Conservation (phyloP, 768 basidiomycete species). For the Glaciozyma antarctica region DNA sequence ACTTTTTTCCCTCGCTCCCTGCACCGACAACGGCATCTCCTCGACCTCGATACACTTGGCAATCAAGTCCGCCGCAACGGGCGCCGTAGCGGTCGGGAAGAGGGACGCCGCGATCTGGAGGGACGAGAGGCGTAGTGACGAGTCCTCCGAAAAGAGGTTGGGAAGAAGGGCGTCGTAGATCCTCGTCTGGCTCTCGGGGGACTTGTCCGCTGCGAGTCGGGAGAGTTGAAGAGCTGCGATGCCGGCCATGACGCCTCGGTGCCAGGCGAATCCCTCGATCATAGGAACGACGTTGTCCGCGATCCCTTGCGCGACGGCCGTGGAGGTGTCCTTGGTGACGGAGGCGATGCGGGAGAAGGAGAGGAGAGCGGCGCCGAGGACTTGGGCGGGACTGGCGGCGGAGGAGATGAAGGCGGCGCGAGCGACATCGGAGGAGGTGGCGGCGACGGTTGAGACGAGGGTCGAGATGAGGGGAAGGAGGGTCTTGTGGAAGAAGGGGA, state of each 20-base stretch:
- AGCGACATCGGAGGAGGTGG: conserved; percentile 16
- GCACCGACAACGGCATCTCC: conserved; percentile 63
- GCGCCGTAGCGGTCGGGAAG: conserved; percentile 50
- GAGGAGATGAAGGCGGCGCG: conserved; percentile 24
- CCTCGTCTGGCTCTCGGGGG: conserved; percentile 34
- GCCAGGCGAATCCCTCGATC: conserved; percentile 30
- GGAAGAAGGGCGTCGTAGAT: conserved; percentile 50
- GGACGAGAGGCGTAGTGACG: conserved; percentile 53
- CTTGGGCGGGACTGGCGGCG: conserved; percentile 19
- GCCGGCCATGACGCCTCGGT: conserved; percentile 29
- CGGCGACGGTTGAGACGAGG: conserved; percentile 22
- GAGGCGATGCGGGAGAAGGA: conserved; percentile 11
- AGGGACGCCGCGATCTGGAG: conserved; percentile 46
- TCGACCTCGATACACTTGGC: conserved; percentile 62
- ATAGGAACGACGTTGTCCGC: conserved; percentile 16
- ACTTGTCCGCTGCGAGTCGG: conserved; percentile 13
- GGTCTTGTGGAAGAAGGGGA: conserved; percentile 8
- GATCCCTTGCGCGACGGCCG: background rate
- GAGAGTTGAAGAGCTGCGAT: conserved; percentile 20
- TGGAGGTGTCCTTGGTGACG: background rate
- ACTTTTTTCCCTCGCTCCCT: conserved; percentile 75
- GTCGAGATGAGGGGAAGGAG: conserved; percentile 12
- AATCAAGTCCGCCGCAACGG: conserved; percentile 43
- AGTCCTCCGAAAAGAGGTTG: conserved; percentile 64
- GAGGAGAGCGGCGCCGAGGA: conserved; percentile 24